phyloP scores from a whole-genome alignment of 2,329 filamentous ascomycete species.

The Diaporthe helianthi region DNA sequence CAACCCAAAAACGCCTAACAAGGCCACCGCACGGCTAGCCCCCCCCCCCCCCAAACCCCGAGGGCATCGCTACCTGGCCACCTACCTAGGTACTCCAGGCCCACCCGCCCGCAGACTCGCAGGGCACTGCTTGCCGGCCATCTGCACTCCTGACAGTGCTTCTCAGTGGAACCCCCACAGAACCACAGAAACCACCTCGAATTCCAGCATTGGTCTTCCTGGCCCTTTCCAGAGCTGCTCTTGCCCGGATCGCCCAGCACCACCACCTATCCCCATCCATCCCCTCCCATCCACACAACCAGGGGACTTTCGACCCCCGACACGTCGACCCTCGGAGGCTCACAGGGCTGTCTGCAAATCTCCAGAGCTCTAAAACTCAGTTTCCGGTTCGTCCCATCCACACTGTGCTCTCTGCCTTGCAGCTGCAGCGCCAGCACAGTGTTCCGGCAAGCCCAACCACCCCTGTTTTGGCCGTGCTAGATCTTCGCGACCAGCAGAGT shows the following conservation, averaged over 20 bases:
- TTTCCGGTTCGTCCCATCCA: not conserved
- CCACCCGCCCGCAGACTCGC: slow-evolving; percentile 15
- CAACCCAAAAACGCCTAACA: not conserved
- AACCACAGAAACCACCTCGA: slow-evolving; percentile 4
- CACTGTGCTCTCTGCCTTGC: not conserved
- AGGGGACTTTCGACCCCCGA: not conserved
- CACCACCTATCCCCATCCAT: too few relatives aligned
- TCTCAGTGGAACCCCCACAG: slow-evolving; percentile 21
- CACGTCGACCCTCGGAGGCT: slow-evolving; percentile 12
- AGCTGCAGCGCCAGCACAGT: slow-evolving; percentile 5
- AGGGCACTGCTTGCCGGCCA: slow-evolving; percentile 17
- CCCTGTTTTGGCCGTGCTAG: slow-evolving; percentile 25
- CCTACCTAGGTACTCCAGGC: not conserved
- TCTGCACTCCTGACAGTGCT: slow-evolving; percentile 17
- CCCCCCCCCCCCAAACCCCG: not conserved
- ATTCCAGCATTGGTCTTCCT: slow-evolving; percentile 7
- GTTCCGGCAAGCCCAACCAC: slow-evolving; percentile 15
- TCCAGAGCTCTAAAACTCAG: slow-evolving; percentile 18
- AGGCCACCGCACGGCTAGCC: slow-evolving; percentile 2
- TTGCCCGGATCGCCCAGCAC: not conserved
- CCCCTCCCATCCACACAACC: not conserved
- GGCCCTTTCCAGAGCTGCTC: slow-evolving; percentile 1
- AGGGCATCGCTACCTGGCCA: slow-evolving; percentile 12
- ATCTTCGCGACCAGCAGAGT: slow-evolving; percentile 7
- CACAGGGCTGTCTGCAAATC: slow-evolving; percentile 25